phyloP scores from a whole-genome alignment of 2,329 filamentous ascomycete genomes.

The Pezicula carpinea region DNA sequence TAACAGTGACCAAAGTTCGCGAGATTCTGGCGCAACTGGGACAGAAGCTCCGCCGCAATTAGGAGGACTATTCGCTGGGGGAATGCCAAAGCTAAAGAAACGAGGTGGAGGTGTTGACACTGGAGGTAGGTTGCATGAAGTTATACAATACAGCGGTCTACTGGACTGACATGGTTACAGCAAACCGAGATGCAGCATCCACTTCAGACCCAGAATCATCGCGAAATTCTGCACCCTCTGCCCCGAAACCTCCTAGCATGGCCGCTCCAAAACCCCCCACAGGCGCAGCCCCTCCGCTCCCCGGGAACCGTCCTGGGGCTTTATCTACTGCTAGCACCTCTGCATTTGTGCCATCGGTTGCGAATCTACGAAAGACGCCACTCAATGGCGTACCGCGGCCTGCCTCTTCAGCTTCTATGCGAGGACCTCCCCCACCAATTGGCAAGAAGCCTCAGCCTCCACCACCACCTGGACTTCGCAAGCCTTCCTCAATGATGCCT shows the following conservation, averaged over 20 bases:
- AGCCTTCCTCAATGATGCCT: constrained; percentile 43
- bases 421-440: constrained; percentile 71
- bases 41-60: constrained; percentile 70
- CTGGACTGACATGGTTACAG: constrained; percentile 33
- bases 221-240: constrained; percentile 51
- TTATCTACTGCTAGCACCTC: constrained; percentile 43
- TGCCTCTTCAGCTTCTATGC: constrained; percentile 54
- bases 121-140: constrained; percentile 43
- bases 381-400: constrained; percentile 49
- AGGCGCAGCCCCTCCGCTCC: constrained; percentile 53
- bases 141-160: background rate
- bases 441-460: constrained; percentile 73
- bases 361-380: constrained; percentile 55
- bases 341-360: constrained; percentile 48
- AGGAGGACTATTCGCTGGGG: constrained; percentile 83
- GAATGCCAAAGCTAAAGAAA: constrained; percentile 93
- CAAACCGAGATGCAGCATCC: constrained; percentile 67
- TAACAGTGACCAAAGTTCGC: constrained; percentile 69
- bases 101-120: constrained; percentile 76
- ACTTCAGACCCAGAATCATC: constrained; percentile 74
- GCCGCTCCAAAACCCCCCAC: constrained; percentile 55
- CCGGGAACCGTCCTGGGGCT: constrained; percentile 45
- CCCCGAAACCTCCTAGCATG: constrained; percentile 52
- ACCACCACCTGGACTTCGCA: constrained; percentile 54
- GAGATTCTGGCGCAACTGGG: constrained; percentile 35